Base-by-base conservation (phyloP, 495 filamentous ascomycete genomes). In the Podospora sp. region DNA sequence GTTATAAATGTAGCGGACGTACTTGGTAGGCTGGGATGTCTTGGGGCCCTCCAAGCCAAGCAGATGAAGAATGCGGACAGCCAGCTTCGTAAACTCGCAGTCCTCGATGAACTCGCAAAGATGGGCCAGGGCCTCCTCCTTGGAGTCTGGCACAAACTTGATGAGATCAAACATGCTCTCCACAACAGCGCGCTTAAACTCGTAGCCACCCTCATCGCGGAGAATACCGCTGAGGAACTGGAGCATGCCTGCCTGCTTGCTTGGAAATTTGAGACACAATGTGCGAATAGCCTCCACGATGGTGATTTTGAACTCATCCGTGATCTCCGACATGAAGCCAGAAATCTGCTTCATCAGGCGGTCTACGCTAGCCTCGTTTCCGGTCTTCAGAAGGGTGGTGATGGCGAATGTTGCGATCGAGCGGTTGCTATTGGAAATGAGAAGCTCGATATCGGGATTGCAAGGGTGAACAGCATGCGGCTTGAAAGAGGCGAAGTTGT, bases 101-200 rank as follows among this genome's bases (percentile, higher is more conserved):
- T 99, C 95, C 78, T 99, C 95, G 69, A 99, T 98, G 78, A 99
- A 99, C 75, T 99, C 95, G 80, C 94, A 97, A 18, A 99, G 87
- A 75, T 97, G 95, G 16, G 93, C 92, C 40, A 99, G 88, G 22
- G 96, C 93, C 75, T 99, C 96, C 81, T 98, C 95, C 81, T 96
- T 96, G 71, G 92, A 96, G 50, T 97, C 95, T 4, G 96, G 95
- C 6, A 98, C 95, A 76, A 98, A 99, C 75, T 97, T 97, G 79
- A 99, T 99, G 52, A 99, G 83, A 76, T 99, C 95, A 72, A 98
- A 98, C 90, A 98, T 97, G 87, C 93, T 97, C 82, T 98, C 96
- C 55, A 99, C 94, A 24, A 99, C 95, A 56, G 90, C 90, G 53
- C 91, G 91, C 86, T 99, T 99, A 80, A 98, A 98, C 61, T 98